Base-by-base conservation (phyloP, 768 basidiomycete species). In the Udeniomyces megalosporus region DNA sequence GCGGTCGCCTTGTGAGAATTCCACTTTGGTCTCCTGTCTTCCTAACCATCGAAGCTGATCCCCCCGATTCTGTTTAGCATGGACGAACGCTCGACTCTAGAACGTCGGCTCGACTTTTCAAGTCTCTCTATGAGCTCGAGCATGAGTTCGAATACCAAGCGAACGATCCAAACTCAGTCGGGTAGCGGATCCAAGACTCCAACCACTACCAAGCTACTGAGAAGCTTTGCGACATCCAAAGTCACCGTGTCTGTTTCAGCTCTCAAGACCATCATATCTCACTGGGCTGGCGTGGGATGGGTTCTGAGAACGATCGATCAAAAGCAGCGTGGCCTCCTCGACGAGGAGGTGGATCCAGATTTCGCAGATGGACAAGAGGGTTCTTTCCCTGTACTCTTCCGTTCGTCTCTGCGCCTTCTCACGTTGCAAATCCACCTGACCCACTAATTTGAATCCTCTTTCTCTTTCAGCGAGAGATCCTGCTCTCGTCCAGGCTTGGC, bases 251-350 rank as follows among this genome's bases (percentile, higher is more conserved):
- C 58, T 11, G 34, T 60, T 10, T 35, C 63, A 28, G 58, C 58
- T 4, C 24, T 65, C n/a, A 59, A 52, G n/a, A 60, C 59, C 31
- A n/a, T 59, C 15, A 59, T 44, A 3, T 28, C 32, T 8, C 63
- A 31, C 31, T 65, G 63, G 63, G 63, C 58, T n/a, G 58, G 63
- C 14, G 63, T 60, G 5, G 57, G 58, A 14, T 65, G 63, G 63
- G 63, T 65, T 14, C 45, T 60, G 8, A n/a, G 63, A 5, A 65
- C 63, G 46, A 65, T 65, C 47, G 58, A 65, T 12, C 63, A 65
- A 58, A 65, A 65, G 54, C 50, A 60, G 38, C 57, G 63, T 17
- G 63, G 63, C 4, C 52, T 48, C 20, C 47, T 50, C 14, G 31
- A 48, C 32, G 58, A 59, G 7, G 63, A 65, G 22, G 53, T 65